Percentiles rank a stretch among this genome's conserved stretches.
Evolutionary conservation across 352 stramenopile genomes (phyloP).

Genomic region (Pythium pectinolyticum): DNA sequence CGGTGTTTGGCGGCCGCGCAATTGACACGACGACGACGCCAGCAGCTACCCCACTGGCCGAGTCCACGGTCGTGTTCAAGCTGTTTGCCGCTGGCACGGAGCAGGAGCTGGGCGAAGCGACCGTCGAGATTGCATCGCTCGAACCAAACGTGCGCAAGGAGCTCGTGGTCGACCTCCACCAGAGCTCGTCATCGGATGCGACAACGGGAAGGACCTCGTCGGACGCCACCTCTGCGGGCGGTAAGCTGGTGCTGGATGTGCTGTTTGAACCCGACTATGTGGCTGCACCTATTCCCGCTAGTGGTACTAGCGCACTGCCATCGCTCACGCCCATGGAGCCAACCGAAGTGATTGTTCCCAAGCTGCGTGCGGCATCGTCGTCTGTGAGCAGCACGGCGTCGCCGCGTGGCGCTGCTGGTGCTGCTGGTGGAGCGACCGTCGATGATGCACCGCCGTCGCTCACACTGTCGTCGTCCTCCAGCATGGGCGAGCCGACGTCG

Average conservation of each 20-base stretch:
- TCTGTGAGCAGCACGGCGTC: neutral
- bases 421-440: neutral
- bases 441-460: slow-evolving; percentile 3
- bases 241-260: slow-evolving; percentile 23
- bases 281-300: neutral
- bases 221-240: neutral
- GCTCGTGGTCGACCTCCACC: slow-evolving; percentile 14
- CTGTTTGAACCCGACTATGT: slow-evolving; percentile 26
- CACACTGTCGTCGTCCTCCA: slow-evolving; percentile 2
- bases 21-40: no score
- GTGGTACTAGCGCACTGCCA: neutral
- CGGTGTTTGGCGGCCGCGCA: slow-evolving; percentile 49
- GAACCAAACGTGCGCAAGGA: slow-evolving; percentile 31
- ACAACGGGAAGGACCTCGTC: slow-evolving; percentile 14
- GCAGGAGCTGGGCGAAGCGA: slow-evolving; percentile 42
- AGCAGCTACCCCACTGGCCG: slow-evolving; percentile 51
- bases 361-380: slow-evolving; percentile 6
- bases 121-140: slow-evolving; percentile 36
- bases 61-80: slow-evolving; percentile 44
- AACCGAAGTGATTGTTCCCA: neutral
- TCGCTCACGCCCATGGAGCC: slow-evolving; percentile 10
- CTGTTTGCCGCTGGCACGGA: slow-evolving; percentile 53
- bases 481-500: neutral
- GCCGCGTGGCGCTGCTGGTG: neutral
- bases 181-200: slow-evolving; percentile 2